These are phyloP conservation scores for Fusarium graminum DNA, from an alignment of 2,329 filamentous ascomycete genomes.

Conservation along the genomic window DNA sequence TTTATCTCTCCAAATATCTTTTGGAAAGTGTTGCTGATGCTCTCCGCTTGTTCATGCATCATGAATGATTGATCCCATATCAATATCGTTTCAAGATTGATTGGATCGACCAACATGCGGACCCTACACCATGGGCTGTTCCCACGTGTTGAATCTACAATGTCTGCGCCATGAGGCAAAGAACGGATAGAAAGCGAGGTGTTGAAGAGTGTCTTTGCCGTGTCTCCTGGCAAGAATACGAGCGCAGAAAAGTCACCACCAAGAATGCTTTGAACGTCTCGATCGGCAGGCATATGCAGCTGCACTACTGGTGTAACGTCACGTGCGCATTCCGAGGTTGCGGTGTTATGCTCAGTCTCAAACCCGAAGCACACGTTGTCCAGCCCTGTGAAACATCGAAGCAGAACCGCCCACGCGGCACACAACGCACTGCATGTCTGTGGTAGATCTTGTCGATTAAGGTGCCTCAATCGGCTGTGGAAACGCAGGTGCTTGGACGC, in stretches of 20 bases:
- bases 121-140: constrained; percentile 35
- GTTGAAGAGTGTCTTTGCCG: constrained; percentile 57
- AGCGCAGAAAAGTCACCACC: background rate
- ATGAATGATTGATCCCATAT: constrained; percentile 57
- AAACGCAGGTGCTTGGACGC: constrained; percentile 5
- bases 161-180: constrained; percentile 43
- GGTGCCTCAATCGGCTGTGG: background rate
- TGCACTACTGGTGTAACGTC: constrained; percentile 1
- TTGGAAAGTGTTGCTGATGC: constrained; percentile 63
- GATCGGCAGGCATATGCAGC: constrained; percentile 17
- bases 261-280: constrained; percentile 5
- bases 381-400: constrained; percentile 42
- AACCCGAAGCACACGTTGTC: constrained; percentile 41
- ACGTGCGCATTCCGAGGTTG: background rate
- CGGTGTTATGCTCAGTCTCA: constrained; percentile 21
- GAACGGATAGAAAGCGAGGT: constrained; percentile 55
- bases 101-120: constrained; percentile 37
- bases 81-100: constrained; percentile 39
- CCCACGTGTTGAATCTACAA: constrained; percentile 37
- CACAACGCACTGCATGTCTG: constrained; percentile 27
- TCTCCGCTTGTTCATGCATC: constrained; percentile 57
- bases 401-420: constrained; percentile 35
- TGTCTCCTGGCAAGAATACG: background rate
- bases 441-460: background rate
- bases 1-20: constrained; percentile 61